Conservation (phyloP, 495 filamentous ascomycete genomes). For the Apiosordaria backusii region DNA sequence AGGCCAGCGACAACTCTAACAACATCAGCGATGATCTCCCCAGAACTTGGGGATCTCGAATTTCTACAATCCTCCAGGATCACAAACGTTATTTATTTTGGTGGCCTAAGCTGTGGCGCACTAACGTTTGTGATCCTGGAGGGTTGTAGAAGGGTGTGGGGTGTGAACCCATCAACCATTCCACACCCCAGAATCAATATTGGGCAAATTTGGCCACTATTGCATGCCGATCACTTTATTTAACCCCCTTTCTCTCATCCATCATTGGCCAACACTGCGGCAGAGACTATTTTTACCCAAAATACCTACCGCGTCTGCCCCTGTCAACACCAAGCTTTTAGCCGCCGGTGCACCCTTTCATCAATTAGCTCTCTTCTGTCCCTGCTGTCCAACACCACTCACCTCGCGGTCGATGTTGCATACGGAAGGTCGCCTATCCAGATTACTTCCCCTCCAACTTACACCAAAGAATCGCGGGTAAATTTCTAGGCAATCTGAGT, state of each 20-base stretch:
- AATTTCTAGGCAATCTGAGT: neutral
- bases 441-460: neutral
- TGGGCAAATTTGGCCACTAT: conserved; percentile 17
- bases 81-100: no score
- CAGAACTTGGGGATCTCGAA: neutral
- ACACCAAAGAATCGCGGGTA: neutral
- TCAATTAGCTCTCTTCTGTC: neutral
- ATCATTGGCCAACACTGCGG: neutral
- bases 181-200: neutral
- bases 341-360: conserved; percentile 11
- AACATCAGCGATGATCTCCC: neutral
- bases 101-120: no score
- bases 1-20: neutral
- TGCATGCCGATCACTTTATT: neutral
- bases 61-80: no score
- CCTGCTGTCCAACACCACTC: neutral
- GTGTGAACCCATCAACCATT: neutral
- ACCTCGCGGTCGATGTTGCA: conserved; percentile 1
- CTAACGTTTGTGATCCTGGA: no score
- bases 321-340: conserved; percentile 4
- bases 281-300: conserved; percentile 21
- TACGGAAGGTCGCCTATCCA: conserved; percentile 10
- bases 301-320: conserved; percentile 13
- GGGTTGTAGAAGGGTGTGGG: neutral
- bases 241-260: conserved; percentile 8